phyloP scores from a whole-genome alignment of 2,329 filamentous ascomycete genomes.

The Xylaria digitata region DNA sequence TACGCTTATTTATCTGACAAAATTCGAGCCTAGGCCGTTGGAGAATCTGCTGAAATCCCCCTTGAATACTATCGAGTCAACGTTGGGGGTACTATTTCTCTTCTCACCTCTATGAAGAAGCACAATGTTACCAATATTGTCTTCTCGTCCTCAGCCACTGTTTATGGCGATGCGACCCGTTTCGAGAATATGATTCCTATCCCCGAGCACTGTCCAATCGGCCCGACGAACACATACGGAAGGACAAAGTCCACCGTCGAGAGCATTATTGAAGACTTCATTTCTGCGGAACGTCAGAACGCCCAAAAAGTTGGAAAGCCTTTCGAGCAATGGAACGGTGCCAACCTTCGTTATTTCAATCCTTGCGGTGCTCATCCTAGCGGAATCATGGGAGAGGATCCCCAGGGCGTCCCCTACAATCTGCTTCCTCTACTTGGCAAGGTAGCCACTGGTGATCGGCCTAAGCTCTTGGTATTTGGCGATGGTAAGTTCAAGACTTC shows the following conservation, averaged over 20 bases:
- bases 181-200: constrained; percentile 99
- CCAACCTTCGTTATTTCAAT: constrained; percentile 97
- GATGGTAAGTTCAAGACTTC: constrained; percentile 70
- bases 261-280: constrained; percentile 88
- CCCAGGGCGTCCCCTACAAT: constrained; percentile 95
- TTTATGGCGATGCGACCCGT: constrained; percentile 97
- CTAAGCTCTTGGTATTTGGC: constrained; percentile 94
- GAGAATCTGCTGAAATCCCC: constrained; percentile 92
- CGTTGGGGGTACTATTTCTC: constrained; percentile 88
- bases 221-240: constrained; percentile 97
- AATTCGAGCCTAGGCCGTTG: constrained; percentile 76
- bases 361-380: constrained; percentile 93
- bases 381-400: constrained; percentile 98
- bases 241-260: constrained; percentile 96
- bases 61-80: constrained; percentile 99
- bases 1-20: constrained; percentile 33
- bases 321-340: constrained; percentile 88
- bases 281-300: constrained; percentile 87
- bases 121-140: constrained; percentile 97
- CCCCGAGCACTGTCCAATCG: constrained; percentile 94
- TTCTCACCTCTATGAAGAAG: constrained; percentile 86
- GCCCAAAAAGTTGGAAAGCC: constrained; percentile 82
- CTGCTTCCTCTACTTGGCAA: constrained; percentile 92
- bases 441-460: constrained; percentile 93
- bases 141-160: constrained; percentile 97